Evolutionary conservation across 1,284 basidiomycete species (phyloP), one percentile per base, ranked within the genome.

Genomic region (Irpex sp.): DNA sequence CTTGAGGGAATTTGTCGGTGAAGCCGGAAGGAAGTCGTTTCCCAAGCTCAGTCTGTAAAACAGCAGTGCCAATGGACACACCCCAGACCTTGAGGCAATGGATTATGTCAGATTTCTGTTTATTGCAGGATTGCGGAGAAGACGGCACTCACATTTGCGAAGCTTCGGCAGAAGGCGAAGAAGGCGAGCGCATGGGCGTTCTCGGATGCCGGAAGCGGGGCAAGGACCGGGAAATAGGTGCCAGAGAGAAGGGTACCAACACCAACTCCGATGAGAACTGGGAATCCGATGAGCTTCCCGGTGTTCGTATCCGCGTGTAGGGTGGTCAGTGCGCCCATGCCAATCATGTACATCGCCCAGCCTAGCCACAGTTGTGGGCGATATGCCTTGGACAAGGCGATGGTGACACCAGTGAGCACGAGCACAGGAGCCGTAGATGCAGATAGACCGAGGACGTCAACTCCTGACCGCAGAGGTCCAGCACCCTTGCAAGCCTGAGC

Each of bases 11-110:
- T 40, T 64, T 65, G 1, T 66, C 44, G 9, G 74, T 49, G 62
- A 81, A 79, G 0, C 62, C 70, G 1, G 65, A 26, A 0, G 79
- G 79, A 0, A 82, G 74, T 0, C 68, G 68, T 4, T 64, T 67
- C 60, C 69, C 68, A 5, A 81, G 75, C 65, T 76, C 65, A 62
- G 79, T 81, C 62, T 80, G 75, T 0, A 82, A 70, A n/a, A 81
- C 71, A 0, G 77, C 73, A 26, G 72, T 70, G 2, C 74, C 72
- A 62, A 80, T 75, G 2, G 78, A 71, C 59, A 80, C 70, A 2
- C 79, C 79, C 75, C 76, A 80, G 1, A 73, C 75, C 76, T 79
- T 57, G 8, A 44, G 11, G 40, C 26, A 26, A 26, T 26, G 26
- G 26, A 26, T 26, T 26, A 75, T 7, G 66, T 61, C 64, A 70